Base-by-base conservation (phyloP, 1,284 basidiomycete genomes). In the Trichosporon coremiiforme region DNA sequence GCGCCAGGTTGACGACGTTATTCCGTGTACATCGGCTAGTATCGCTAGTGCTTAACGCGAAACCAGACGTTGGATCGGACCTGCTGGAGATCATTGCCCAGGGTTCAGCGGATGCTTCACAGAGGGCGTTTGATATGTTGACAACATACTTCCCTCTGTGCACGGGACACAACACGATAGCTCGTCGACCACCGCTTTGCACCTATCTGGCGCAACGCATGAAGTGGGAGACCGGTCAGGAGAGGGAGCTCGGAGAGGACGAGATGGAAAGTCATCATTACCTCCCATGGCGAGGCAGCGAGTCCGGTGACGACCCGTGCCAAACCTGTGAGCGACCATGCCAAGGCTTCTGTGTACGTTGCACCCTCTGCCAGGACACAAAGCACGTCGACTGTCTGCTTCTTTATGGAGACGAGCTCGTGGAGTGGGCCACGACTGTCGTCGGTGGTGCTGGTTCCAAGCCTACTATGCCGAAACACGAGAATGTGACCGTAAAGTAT, bases 51-150 rank as follows among this genome's bases (percentile, higher is more conserved):
- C 80, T 88, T 15, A 83, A 84, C 13, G 82, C 85, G 41, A 93
- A 92, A 77, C 85, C 87, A 0, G 91, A 93, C 76, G 85, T 87
- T 0, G 89, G 90, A 73, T 84, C 88, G 31, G 91, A 93, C 78
- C 71, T 91, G 0, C 85, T 94, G 7, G 87, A 90, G 72, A 86
- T 92, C 41, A 83, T 89, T 22, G 90, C 90, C 2, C 89, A 90
- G 76, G 57, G 88, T 89, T 66, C 86, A 87, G 0, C 86, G 6
- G 84, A 79, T 85, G 65, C 80, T 82, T 22, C 65, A 3, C 35
- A 55, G 15, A 65, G 71, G 17, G 90, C 90, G 9, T 80, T 89
- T 68, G 83, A 84, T 64, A 80, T 90, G 10, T 82, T 94, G 13
- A 79, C 85, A 5, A 87, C 86, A 1, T 87, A 90, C 72, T 93